Evolutionary conservation across 2,329 filamentous ascomycete species (phyloP).

Genomic region (Zopfia rhizophila): DNA sequence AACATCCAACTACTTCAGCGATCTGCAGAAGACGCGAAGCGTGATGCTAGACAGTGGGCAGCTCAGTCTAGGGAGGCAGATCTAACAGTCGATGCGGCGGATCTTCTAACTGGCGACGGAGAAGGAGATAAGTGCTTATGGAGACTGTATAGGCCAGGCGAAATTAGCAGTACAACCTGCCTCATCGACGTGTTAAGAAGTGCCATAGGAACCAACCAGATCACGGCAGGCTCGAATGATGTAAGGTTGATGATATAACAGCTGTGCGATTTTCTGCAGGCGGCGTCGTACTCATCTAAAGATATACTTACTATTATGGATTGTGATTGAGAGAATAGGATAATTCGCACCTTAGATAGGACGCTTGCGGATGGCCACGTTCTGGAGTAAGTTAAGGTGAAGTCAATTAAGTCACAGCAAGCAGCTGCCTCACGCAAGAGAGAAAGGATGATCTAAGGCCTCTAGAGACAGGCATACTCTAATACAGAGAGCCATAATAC

Average conservation of each 20-base stretch:
- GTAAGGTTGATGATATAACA: not conserved
- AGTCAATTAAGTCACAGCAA: constrained; percentile 6
- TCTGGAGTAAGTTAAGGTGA: constrained; percentile 2
- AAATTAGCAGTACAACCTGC: constrained; percentile 1
- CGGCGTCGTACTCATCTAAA: too few relatives aligned
- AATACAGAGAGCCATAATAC: too few relatives aligned
- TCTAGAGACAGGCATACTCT: too few relatives aligned
- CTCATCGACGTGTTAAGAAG: constrained; percentile 7
- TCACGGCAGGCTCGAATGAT: constrained; percentile 6
- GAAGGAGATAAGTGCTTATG: too few relatives aligned
- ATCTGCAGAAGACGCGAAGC: constrained; percentile 7
- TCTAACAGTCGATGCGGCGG: not conserved
- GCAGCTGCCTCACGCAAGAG: not conserved
- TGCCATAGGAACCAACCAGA: constrained; percentile 3
- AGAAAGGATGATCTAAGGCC: constrained; percentile 2
- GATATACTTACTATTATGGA: too few relatives aligned
- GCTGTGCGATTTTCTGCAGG: too few relatives aligned
- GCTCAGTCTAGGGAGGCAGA: constrained; percentile 2
- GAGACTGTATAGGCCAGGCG: not conserved
- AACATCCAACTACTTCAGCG: constrained; percentile 3
- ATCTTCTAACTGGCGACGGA: too few relatives aligned
- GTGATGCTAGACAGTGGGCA: constrained; percentile 4
- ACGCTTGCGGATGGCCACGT: not conserved
- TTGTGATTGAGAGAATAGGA: too few relatives aligned
- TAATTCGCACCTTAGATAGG: too few relatives aligned